Base-by-base conservation (phyloP, 2,329 filamentous ascomycete species). In the Parastagonospora nodorum region DNA sequence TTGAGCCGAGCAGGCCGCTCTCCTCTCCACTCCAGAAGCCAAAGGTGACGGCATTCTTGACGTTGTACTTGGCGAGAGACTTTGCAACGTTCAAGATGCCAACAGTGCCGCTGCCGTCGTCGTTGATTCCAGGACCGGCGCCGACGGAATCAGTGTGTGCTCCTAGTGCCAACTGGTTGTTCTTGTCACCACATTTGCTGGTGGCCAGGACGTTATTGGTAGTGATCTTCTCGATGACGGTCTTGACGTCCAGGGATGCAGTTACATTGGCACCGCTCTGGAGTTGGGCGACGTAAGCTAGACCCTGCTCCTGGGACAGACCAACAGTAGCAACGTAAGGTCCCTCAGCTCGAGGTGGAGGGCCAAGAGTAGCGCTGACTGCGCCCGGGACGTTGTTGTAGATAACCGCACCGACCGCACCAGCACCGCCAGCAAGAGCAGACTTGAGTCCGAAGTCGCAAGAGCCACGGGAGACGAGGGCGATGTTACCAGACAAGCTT, bases 391-490 rank as follows among this genome's bases (percentile, higher is more conserved):
- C 84, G 59, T 86, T 88, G 77, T 93, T 92, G 75, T 89, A 92
- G 43, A 94, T 79, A 11, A 94, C 75, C 0, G 86, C 88, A 1
- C 86, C 89, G 3, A 84, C 72, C 5, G 90, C 90, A 15, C 89
- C 88, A 1, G 88, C 88, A 42, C 77, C 79, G 36, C 86, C 87
- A 5, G 90, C 89, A 11, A 83, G 75, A 45, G 80, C 80, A 1
- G 87, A 87, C 76, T 94, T 94, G 51, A 80, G 74, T 10, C 86
- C 88, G 60, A 93, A 94, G 7, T 84, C 60, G 67, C 90, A 94
- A 1, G 74, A 78, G 45, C 90, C 90, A 48, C 90, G 85, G 28
- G 80, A 78, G 57, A 94, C 81, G 32, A 94, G 78, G 8, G 87
- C 89, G 51, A 94, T 86, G 50, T 84, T 84, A 42, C 85, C 87